A percentile compares a stretch with the other conserved stretches of the same genome.
Evolutionary conservation across 169 alveolate species (phyloP).

Genomic region (Condylostoma magnum): DNA sequence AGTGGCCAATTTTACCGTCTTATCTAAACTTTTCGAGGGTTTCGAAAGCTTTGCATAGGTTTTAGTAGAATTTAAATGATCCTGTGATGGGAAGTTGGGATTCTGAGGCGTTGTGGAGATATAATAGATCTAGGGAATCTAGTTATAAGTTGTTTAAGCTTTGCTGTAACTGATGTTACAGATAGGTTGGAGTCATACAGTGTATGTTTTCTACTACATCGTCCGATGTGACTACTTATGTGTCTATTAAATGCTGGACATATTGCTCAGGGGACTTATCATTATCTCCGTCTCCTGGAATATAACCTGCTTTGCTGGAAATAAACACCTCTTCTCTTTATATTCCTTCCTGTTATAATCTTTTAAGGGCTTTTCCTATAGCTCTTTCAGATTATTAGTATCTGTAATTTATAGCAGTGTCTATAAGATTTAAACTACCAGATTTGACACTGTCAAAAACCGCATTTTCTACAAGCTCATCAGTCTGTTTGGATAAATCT

Average conservation of each 20-base stretch:
- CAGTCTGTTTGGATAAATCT: constrained; percentile 67
- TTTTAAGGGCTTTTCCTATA: constrained; percentile 61
- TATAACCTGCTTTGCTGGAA: constrained; percentile 67
- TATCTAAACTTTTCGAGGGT: constrained; percentile 46
- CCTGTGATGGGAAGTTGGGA: constrained; percentile 58
- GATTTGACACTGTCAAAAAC: constrained; percentile 43
- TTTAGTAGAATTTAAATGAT: constrained; percentile 46
- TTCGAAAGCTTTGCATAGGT: constrained; percentile 61
- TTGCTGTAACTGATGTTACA: constrained; percentile 44
- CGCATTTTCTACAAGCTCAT: constrained; percentile 46
- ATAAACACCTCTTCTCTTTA: constrained; percentile 63
- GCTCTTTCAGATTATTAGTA: constrained; percentile 74
- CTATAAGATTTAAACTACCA: constrained; percentile 74
- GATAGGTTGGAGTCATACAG: constrained; percentile 72
- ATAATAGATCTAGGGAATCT: constrained; percentile 65
- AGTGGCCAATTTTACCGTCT: constrained; percentile 47
- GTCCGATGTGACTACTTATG: constrained; percentile 34
- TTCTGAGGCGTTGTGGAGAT: constrained; percentile 73
- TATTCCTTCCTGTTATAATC: constrained; percentile 33
- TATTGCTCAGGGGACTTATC: constrained; percentile 54
- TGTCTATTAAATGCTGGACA: constrained; percentile 42
- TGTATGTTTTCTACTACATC: constrained; percentile 65
- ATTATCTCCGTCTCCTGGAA: constrained; percentile 77
- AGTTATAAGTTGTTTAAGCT: constrained; percentile 51
- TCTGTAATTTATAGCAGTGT: constrained; percentile 79